Evolutionary conservation across 148 eudicot species (phyloP), one percentile per base, ranked within the genome.

Genomic region (Vaccinium darrowii): DNA sequence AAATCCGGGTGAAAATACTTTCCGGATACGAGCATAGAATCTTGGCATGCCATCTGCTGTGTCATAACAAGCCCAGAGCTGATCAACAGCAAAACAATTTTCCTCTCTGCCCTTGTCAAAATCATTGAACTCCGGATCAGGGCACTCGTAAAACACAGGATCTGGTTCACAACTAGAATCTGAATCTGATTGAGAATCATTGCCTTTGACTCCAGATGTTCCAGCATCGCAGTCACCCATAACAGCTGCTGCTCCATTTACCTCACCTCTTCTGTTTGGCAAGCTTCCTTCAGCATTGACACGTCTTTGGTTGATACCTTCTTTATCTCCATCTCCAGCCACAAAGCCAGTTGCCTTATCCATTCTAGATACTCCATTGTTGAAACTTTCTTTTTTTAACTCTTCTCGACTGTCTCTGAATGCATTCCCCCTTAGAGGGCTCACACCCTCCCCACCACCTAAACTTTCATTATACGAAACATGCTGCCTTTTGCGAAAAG

Each of bases 41-140:
- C 93, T 90, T 51, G 93, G 93, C 93, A 91, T 88, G 72, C 87
- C 87, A 84, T 88, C 91, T n/a, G 51, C n/a, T 30, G 85, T 39
- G 80, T 88, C 93, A 86, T 87, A 91, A 78, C 86, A 84, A 69
- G 91, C 90, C 91, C 91, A 91, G 53, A 88, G 43, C 56, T 89
- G 91, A 82, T 72, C 82, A 56, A 84, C 85, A 50, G 78, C 80
- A 87, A 89, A 91, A 60, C 79, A 83, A 25, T 16, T 83, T 16
- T 69, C 87, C 27, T 88, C 90, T 60, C 81, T 87, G 27, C 13
- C 72, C 85, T 87, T 85, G 30, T 88, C 90, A 86, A 91, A 91
- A 84, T 89, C 90, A 85, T 50, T 78, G 76, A 90, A 91, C 67
- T 91, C 91, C 72, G 89, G 65, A 52, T 89, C 93, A 82, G 91